Evolutionary conservation across 768 basidiomycete species (phyloP).

Genomic region (Mrakia hoshinonis): DNA sequence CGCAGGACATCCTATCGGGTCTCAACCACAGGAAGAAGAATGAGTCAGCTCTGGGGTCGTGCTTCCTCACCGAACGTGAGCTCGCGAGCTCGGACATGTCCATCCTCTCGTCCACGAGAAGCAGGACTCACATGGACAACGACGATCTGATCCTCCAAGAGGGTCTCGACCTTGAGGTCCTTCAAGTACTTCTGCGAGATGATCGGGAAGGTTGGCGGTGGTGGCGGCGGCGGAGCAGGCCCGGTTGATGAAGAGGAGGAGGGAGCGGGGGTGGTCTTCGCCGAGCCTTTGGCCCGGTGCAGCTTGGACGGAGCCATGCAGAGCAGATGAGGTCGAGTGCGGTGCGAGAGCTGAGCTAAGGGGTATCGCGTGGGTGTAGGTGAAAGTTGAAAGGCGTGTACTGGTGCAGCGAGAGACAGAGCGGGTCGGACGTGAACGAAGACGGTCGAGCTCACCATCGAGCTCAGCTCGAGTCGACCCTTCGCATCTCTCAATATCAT

Average conservation of each 20-base stretch:
- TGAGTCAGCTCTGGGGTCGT: no score
- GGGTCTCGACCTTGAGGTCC: conserved; percentile 17
- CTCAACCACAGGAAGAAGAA: no score
- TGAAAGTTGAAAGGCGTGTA: no score
- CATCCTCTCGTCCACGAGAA: neutral
- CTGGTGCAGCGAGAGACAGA: no score
- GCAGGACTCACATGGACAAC: conserved; percentile 17
- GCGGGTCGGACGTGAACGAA: no score
- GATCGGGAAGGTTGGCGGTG: neutral
- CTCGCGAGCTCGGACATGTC: neutral
- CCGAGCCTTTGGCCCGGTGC: neutral
- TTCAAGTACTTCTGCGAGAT: conserved; percentile 16
- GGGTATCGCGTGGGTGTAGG: no score
- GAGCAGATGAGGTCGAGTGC: neutral
- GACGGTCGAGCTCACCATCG: no score
- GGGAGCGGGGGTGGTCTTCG: neutral
- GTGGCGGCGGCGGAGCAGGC: neutral
- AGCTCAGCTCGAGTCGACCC: no score
- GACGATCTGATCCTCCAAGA: conserved; percentile 26
- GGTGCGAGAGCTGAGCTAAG: neutral
- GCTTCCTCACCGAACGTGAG: neutral
- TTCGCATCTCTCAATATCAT: no score
- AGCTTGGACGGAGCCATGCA: no score
- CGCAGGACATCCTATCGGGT: conserved; percentile 20
- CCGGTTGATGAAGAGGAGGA: neutral